Evolutionary conservation across 192 early-diverging fungal species (phyloP).

Genomic region (Cladochytrium replicatum): DNA sequence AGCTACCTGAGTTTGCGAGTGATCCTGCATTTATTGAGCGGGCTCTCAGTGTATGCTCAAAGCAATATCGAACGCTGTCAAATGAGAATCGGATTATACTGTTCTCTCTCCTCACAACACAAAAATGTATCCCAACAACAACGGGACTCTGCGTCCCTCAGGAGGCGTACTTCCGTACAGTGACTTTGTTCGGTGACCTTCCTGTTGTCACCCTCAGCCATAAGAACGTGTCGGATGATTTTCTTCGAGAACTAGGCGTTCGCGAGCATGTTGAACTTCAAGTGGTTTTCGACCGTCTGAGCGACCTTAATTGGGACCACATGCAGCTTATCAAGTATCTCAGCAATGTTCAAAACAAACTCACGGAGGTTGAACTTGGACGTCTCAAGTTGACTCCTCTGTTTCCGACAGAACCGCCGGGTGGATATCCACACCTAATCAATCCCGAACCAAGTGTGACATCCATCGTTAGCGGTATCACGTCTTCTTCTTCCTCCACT

Average conservation of each 20-base stretch:
- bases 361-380: slow-evolving; percentile 49
- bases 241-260: slow-evolving; percentile 63
- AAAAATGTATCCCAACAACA: slow-evolving; percentile 58
- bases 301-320: slow-evolving; percentile 73
- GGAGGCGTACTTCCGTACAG: slow-evolving; percentile 68
- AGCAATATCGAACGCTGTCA: slow-evolving; percentile 24
- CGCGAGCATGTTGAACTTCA: slow-evolving; percentile 79
- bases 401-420: slow-evolving; percentile 47
- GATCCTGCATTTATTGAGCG: slow-evolving; percentile 57
- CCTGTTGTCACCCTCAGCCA: slow-evolving; percentile 57
- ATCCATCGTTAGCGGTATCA: no score
- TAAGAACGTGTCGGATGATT: slow-evolving; percentile 37
- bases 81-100: slow-evolving; percentile 17
- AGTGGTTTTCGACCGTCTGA: slow-evolving; percentile 71
- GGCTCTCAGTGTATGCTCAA: slow-evolving; percentile 43
- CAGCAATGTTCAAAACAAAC: slow-evolving; percentile 50
- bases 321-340: slow-evolving; percentile 75
- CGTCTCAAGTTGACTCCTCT: slow-evolving; percentile 53
- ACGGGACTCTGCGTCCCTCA: slow-evolving; percentile 53
- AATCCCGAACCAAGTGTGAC: background rate
- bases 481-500: no score
- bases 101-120: slow-evolving; percentile 19
- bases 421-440: background rate
- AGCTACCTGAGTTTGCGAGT: slow-evolving; percentile 32
- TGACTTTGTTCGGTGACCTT: slow-evolving; percentile 74